These are phyloP conservation scores for Pythium myriotylum DNA, from an alignment of 352 stramenopile species.

Conservation along the genomic window DNA sequence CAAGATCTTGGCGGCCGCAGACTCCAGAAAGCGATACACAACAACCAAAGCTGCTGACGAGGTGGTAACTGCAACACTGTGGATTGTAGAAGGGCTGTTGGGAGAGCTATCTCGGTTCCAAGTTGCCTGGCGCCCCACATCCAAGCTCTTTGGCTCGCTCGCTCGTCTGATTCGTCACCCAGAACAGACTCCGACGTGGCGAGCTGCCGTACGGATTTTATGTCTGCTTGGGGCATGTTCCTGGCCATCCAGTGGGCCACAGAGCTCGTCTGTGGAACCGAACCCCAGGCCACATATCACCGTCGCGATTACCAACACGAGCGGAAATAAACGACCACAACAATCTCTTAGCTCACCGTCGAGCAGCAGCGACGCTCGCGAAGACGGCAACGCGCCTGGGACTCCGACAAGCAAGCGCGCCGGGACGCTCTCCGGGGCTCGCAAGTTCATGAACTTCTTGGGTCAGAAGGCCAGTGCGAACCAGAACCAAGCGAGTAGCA, in stretches of 20 bases:
- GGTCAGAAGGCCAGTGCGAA: no score
- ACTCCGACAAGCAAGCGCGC: conserved; percentile 19
- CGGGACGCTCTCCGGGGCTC: conserved; percentile 3
- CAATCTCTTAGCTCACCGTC: conserved; percentile 4
- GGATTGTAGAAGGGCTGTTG: conserved; percentile 49
- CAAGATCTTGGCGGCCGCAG: conserved; percentile 20
- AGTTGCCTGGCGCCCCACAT: conserved; percentile 37
- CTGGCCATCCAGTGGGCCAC: not conserved
- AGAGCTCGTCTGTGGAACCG: not conserved
- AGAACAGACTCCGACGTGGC: conserved; percentile 40
- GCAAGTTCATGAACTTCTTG: conserved; percentile 29
- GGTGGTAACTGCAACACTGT: conserved; percentile 38
- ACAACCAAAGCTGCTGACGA: not conserved
- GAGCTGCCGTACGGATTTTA: conserved; percentile 43
- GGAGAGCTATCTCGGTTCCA: conserved; percentile 20
- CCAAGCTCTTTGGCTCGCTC: conserved; percentile 38
- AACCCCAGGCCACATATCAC: conserved; percentile 12
- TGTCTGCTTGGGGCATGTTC: conserved; percentile 34
- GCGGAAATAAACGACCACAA: not conserved
- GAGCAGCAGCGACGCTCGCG: conserved; percentile 1
- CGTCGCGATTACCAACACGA: not conserved
- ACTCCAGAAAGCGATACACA: conserved; percentile 12
- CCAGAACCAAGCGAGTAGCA: conserved; percentile 6
- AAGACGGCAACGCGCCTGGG: not conserved
- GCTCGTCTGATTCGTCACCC: conserved; percentile 41